A percentile compares a stretch with the other conserved stretches of the same genome.
Conservation (phyloP, 2,329 filamentous ascomycete genomes). For the Penicillium brevicompactum region DNA sequence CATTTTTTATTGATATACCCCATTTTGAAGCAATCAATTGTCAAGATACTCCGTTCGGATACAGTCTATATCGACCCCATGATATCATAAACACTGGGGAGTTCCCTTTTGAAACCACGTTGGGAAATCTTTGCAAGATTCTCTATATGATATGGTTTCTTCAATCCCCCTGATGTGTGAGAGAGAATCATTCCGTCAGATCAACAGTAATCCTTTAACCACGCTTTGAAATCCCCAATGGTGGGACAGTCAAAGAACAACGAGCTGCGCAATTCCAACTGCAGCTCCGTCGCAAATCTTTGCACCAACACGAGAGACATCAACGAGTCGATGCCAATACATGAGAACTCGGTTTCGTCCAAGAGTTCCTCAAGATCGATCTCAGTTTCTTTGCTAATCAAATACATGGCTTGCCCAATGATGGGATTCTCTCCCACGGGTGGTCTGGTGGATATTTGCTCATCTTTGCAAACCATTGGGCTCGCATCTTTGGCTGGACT, state of each 20-base stretch:
- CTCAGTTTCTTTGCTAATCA: background rate
- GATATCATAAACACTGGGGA: no score
- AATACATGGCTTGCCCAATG: background rate
- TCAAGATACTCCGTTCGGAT: background rate
- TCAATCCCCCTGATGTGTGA: background rate
- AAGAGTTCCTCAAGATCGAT: background rate
- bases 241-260: constrained; percentile 14
- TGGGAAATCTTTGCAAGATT: background rate
- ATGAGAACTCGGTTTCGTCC: background rate
- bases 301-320: constrained; percentile 34
- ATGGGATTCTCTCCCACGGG: background rate
- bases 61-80: background rate
- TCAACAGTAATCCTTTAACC: constrained; percentile 2
- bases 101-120: no score
- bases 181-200: background rate
- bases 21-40: background rate
- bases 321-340: constrained; percentile 37
- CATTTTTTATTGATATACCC: background rate
- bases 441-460: background rate
- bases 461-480: background rate
- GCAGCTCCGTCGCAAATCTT: constrained; percentile 31
- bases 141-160: background rate
- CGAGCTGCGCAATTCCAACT: constrained; percentile 23
- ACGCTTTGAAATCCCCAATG: constrained; percentile 14
- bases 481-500: background rate